phyloP scores from a whole-genome alignment of 345 rosid genomes.

The Ceriops zippeliana region DNA sequence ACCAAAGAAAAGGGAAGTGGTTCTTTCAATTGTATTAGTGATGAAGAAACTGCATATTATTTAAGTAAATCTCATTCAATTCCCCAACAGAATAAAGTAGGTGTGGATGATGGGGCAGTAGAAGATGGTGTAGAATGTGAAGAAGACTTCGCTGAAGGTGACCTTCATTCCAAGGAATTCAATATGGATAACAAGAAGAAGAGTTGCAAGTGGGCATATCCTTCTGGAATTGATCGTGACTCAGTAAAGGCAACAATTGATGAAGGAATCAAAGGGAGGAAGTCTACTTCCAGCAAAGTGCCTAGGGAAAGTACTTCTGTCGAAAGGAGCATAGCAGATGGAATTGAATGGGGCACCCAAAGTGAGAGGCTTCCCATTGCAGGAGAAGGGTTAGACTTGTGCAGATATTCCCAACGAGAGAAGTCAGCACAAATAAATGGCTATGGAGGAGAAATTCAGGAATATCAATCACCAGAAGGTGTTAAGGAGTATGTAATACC shows the following conservation, averaged over 20 bases:
- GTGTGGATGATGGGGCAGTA: constrained; percentile 59
- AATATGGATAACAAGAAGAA: constrained; percentile 56
- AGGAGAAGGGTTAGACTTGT: constrained; percentile 58
- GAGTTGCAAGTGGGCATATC: constrained; percentile 59
- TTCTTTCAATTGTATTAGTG: constrained; percentile 36
- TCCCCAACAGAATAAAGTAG: constrained; percentile 37
- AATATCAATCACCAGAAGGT: constrained; percentile 57
- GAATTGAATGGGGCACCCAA: constrained; percentile 64
- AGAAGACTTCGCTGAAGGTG: constrained; percentile 76
- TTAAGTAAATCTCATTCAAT: constrained; percentile 41
- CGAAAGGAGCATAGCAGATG: constrained; percentile 79
- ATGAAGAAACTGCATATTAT: constrained; percentile 54
- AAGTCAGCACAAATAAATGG: constrained; percentile 42
- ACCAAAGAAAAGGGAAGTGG: constrained; percentile 51
- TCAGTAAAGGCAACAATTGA: constrained; percentile 28
- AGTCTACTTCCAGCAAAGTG: constrained; percentile 48
- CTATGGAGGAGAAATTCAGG: constrained; percentile 56
- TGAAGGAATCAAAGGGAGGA: constrained; percentile 58
- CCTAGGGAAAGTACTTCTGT: constrained; percentile 57
- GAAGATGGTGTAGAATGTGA: constrained; percentile 51
- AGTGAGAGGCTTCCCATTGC: constrained; percentile 46
- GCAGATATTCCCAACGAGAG: constrained; percentile 45
- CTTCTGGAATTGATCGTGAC: constrained; percentile 35
- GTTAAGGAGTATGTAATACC: constrained; percentile 57
- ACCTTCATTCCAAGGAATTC: constrained; percentile 79